These are phyloP conservation scores for Cephaloascus albidus DNA, from an alignment of 805 yeast genomes.

Conservation along the genomic window DNA sequence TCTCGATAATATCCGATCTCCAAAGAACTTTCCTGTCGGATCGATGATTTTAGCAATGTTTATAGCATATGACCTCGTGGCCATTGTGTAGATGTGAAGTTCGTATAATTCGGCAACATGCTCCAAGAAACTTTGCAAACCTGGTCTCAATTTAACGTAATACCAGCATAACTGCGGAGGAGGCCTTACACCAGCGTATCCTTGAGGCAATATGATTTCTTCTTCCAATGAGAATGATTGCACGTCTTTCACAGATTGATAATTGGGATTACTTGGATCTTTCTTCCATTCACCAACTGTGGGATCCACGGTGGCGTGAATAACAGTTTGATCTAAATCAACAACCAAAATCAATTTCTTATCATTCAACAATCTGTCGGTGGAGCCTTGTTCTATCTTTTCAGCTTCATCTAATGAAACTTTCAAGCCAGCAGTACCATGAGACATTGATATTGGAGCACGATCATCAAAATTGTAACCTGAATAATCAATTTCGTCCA, in stretches of 20 bases:
- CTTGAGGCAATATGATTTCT: conserved; percentile 48
- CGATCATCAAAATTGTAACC: conserved; percentile 61
- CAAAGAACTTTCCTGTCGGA: conserved; percentile 80
- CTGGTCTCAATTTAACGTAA: conserved; percentile 89
- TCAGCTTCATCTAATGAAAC: conserved; percentile 84
- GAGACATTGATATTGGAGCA: conserved; percentile 84
- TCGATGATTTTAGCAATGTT: conserved; percentile 87
- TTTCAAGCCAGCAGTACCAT: conserved; percentile 75
- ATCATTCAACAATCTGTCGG: conserved; percentile 48
- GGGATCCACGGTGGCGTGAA: conserved; percentile 97
- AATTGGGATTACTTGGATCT: conserved; percentile 79
- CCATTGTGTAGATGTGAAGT: conserved; percentile 96
- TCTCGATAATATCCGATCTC: conserved; percentile 83
- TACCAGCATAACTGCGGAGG: conserved; percentile 69
- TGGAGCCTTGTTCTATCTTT: conserved; percentile 62
- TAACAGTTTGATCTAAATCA: conserved; percentile 94
- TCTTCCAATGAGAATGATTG: conserved; percentile 71
- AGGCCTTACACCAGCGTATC: conserved; percentile 52
- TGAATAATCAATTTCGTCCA: conserved; percentile 66
- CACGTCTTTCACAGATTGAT: conserved; percentile 78
- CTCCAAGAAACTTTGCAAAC: conserved; percentile 63
- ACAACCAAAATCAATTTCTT: conserved; percentile 82
- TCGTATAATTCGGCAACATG: conserved; percentile 62
- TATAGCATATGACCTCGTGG: conserved; percentile 86
- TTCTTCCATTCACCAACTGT: conserved; percentile 94